Conservation (phyloP, 2,329 filamentous ascomycete genomes). For the Xylaria sp. region DNA sequence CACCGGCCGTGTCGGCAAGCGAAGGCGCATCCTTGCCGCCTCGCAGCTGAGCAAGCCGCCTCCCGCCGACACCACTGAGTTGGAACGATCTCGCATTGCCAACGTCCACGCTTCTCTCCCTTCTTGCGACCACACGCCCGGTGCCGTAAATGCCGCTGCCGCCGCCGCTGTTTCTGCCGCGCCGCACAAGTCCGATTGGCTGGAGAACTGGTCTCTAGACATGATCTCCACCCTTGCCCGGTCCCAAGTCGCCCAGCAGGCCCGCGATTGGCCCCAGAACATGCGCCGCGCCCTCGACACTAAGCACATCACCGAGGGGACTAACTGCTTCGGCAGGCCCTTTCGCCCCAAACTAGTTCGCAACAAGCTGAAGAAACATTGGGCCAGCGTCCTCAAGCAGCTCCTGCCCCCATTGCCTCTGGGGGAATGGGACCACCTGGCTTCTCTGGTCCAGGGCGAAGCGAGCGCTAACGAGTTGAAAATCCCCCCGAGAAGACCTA, state of each 20-base stretch:
- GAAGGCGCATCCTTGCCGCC: conserved; percentile 61
- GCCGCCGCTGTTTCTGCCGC: conserved; percentile 5
- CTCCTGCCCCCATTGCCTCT: conserved; percentile 65
- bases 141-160: background rate
- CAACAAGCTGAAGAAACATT: conserved; percentile 61
- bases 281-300: conserved; percentile 52
- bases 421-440: conserved; percentile 67
- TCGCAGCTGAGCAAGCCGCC: conserved; percentile 53
- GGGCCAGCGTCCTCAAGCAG: conserved; percentile 58
- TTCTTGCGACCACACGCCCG: background rate
- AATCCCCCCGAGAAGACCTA: conserved; percentile 53
- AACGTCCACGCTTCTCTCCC: background rate
- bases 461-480: conserved; percentile 52
- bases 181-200: conserved; percentile 52
- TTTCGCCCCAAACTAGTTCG: conserved; percentile 54
- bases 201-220: conserved; percentile 61
- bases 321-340: conserved; percentile 63
- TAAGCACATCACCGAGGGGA: conserved; percentile 52
- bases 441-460: conserved; percentile 57
- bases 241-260: conserved; percentile 56
- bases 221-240: conserved; percentile 57
- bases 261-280: conserved; percentile 43
- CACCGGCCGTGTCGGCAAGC: conserved; percentile 65
- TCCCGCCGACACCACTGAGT: conserved; percentile 55
- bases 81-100: conserved; percentile 49